Base-by-base conservation (phyloP, 495 filamentous ascomycete species). In the Bombardia bombarda region DNA sequence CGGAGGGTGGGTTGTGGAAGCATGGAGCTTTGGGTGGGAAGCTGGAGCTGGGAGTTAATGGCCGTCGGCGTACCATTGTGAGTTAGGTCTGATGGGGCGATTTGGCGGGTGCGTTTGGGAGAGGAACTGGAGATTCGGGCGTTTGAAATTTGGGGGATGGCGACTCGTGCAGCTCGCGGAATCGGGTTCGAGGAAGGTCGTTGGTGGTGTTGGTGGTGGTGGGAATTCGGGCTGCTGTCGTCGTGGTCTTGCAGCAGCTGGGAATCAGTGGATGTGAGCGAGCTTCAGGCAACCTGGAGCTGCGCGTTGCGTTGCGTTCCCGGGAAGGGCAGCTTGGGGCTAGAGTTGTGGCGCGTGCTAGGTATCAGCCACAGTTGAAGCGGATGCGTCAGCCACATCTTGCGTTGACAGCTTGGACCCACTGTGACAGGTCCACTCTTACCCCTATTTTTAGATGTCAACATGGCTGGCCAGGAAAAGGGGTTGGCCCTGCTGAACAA, bases 41-140 rank as follows among this genome's bases (percentile, higher is more conserved):
- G n/a, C n/a, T n/a, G n/a, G n/a, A n/a, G n/a, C n/a, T n/a, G n/a
- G n/a, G n/a, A n/a, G n/a, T n/a, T n/a, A n/a, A n/a, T n/a, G n/a
- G n/a, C n/a, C n/a, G n/a, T 2, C 28, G 38, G 34, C 40, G 34
- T 50, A 53, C 51, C 51, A 53, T 53, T 50, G 47, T 47, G 47
- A 21, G 25, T 40, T 38, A 26, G 30, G 21, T 37, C n/a, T 34
- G 28, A 32, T 31, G 44, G 21, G 45, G 32, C 6, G 24, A 24
- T 34, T 17, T 32, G 16, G 32, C 5, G 20, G 26, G 26, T 28
- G 26, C 13, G 9, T 26, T 28, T 28, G 26, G 9, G 26, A n/a
- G n/a, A n/a, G n/a, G n/a, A n/a, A n/a, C n/a, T n/a, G n/a, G n/a
- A n/a, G n/a, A n/a, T n/a, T n/a, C n/a, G n/a, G n/a, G n/a, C n/a